Evolutionary conservation across 768 basidiomycete species (phyloP).

Genomic region (Strobilomyces dryophilus): DNA sequence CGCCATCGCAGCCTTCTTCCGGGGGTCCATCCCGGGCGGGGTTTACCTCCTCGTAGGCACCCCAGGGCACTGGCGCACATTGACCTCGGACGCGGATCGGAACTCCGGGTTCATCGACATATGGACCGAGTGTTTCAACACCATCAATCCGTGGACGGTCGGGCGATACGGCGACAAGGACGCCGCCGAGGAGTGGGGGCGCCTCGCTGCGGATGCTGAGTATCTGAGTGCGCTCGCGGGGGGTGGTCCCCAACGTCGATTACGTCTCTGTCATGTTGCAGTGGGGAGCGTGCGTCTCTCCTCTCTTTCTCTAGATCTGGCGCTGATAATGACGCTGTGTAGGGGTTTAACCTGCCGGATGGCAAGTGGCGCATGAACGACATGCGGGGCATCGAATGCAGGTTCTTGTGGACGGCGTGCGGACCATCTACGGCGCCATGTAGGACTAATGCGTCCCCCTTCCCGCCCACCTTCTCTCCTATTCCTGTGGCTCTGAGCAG

Average conservation of each 20-base stretch:
- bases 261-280: constrained; percentile 81
- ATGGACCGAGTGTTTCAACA: constrained; percentile 76
- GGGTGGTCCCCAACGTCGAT: constrained; percentile 46
- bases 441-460: constrained; percentile 41
- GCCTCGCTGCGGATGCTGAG: constrained; percentile 12
- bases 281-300: constrained; percentile 66
- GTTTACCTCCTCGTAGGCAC: constrained; percentile 57
- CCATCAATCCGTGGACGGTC: constrained; percentile 80
- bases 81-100: constrained; percentile 68
- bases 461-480: too few relatives aligned
- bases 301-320: neutral
- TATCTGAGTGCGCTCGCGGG: constrained; percentile 49
- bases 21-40: constrained; percentile 62
- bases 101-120: constrained; percentile 62
- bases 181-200: constrained; percentile 25
- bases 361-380: constrained; percentile 72
- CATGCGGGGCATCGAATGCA: constrained; percentile 53
- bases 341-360: constrained; percentile 72
- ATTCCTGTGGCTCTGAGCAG: constrained; percentile 50
- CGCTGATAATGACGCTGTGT: neutral
- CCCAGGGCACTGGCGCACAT: constrained; percentile 46
- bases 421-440: constrained; percentile 78
- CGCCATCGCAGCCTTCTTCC: constrained; percentile 54
- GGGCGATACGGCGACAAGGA: constrained; percentile 70
- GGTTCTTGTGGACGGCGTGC: constrained; percentile 71